phyloP scores from a whole-genome alignment of 768 basidiomycete species.

The Terana coerulea region DNA sequence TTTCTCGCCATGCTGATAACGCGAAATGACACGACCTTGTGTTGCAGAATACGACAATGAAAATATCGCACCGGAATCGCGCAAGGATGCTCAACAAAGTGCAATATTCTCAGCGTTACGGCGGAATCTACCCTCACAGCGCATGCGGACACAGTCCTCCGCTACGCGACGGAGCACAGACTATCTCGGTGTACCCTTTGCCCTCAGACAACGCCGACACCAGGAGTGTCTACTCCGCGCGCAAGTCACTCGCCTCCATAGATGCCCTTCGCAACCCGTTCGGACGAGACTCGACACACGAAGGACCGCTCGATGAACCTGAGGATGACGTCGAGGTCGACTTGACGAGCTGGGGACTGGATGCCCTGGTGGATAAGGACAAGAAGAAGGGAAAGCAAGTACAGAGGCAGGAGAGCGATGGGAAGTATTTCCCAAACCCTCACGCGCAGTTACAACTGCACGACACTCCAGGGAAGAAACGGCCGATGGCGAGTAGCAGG shows the following conservation, averaged over 20 bases:
- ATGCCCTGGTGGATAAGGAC: conserved; percentile 48
- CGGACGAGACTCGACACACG: conserved; percentile 54
- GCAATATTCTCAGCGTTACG: conserved; percentile 83
- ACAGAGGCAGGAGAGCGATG: conserved; percentile 2
- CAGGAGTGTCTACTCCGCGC: conserved; percentile 12
- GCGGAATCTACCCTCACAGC: conserved; percentile 45
- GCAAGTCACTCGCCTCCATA: conserved; percentile 49
- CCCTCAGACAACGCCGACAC: conserved; percentile 47
- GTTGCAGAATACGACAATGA: conserved; percentile 87
- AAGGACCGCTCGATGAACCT: conserved; percentile 36
- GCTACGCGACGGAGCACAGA: conserved; percentile 55
- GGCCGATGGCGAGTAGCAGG: conserved; percentile 29
- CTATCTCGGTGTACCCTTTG: conserved; percentile 62
- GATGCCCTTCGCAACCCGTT: conserved; percentile 74
- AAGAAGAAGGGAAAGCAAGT: conserved; percentile 28
- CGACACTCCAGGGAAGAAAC: conserved; percentile 7
- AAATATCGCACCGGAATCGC: conserved; percentile 54
- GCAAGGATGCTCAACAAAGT: conserved; percentile 73
- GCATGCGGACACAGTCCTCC: conserved; percentile 24
- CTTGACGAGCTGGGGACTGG: conserved; percentile 80
- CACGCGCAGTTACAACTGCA: conserved; percentile 25
- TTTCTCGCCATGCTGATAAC: neutral
- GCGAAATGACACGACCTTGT: neutral
- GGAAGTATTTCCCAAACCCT: conserved; percentile 39
- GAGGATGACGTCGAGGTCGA: conserved; percentile 69